A percentile compares a stretch with the other conserved stretches of the same genome.
Evolutionary conservation across 192 early-diverging fungal genomes (phyloP).

Genomic region (Umbelopsis ramanniana): DNA sequence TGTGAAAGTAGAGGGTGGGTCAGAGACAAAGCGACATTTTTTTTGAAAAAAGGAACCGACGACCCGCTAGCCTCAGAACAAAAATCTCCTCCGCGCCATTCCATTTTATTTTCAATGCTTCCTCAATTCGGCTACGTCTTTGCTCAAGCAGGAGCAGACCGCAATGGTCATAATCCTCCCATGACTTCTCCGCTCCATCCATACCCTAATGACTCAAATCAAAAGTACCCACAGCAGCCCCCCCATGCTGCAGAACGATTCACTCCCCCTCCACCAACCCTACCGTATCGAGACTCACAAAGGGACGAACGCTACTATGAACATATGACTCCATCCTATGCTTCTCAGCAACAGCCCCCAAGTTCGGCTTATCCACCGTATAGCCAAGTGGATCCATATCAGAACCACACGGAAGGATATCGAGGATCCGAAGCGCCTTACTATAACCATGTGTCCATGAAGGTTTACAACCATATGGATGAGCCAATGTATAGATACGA

Average conservation of each 20-base stretch:
- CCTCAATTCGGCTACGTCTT: conserved; percentile 45
- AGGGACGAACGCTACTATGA: conserved; percentile 10
- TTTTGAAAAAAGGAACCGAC: conserved; percentile 5
- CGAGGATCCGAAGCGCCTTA: conserved; percentile 17
- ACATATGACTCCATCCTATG: conserved; percentile 2
- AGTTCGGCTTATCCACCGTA: neutral
- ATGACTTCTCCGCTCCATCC: neutral
- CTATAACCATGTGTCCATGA: conserved; percentile 17
- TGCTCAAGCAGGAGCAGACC: conserved; percentile 44
- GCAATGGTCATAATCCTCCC: conserved; percentile 17
- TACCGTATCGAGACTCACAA: conserved; percentile 15
- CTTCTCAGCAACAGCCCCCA: neutral
- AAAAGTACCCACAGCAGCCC: conserved; percentile 10
- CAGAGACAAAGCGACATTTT: neutral
- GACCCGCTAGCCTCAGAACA: neutral
- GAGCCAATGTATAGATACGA: conserved; percentile 20
- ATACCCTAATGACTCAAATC: neutral
- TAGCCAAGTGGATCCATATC: conserved; percentile 15
- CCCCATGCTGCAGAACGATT: conserved; percentile 13
- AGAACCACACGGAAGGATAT: conserved; percentile 6
- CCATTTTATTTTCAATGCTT: conserved; percentile 30
- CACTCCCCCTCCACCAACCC: conserved; percentile 12
- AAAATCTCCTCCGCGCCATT: conserved; percentile 7
- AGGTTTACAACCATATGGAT: conserved; percentile 18
- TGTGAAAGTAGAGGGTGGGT: neutral